Conservation (phyloP, 2,329 filamentous ascomycete species). For the Colletotrichum tofieldiae region DNA sequence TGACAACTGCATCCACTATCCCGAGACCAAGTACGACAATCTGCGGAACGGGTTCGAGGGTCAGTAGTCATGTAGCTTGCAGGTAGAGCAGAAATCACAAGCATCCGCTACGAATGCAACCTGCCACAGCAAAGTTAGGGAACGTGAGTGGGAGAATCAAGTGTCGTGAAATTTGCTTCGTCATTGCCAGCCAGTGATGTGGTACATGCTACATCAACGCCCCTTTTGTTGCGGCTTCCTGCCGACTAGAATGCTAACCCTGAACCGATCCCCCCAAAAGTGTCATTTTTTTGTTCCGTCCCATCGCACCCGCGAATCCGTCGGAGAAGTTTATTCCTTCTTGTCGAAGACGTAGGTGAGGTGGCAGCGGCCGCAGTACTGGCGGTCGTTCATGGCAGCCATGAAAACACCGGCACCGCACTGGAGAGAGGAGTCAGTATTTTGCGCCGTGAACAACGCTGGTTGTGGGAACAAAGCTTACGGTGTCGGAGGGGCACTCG, state of each 20-base stretch:
- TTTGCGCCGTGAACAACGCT: background rate
- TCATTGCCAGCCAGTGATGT: conserved; percentile 47
- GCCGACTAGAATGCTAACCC: conserved; percentile 45
- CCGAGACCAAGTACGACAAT: conserved; percentile 80
- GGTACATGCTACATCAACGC: conserved; percentile 63
- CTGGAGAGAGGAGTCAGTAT: conserved; percentile 65
- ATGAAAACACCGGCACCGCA: conserved; percentile 99
- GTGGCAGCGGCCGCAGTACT: conserved; percentile 90
- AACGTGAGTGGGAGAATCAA: conserved; percentile 12
- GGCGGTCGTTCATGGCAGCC: conserved; percentile 99
- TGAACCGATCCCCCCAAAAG: conserved; percentile 39
- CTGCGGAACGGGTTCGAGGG: conserved; percentile 69
- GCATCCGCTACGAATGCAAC: background rate
- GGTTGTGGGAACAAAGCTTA: conserved; percentile 63
- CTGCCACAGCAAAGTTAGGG: background rate
- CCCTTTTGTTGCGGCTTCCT: conserved; percentile 53
- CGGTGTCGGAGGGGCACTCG: conserved; percentile 94
- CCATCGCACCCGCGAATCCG: conserved; percentile 37
- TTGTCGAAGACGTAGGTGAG: conserved; percentile 83
- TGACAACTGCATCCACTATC: conserved; percentile 75
- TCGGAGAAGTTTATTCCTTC: conserved; percentile 60
- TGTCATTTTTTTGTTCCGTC: conserved; percentile 30
- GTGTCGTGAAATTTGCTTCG: conserved; percentile 43
- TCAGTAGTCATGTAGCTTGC: background rate
- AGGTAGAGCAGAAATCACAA: background rate